Conservation (phyloP, 1,139 yeast species). For the Yamadazyma pseudoaaseri region DNA sequence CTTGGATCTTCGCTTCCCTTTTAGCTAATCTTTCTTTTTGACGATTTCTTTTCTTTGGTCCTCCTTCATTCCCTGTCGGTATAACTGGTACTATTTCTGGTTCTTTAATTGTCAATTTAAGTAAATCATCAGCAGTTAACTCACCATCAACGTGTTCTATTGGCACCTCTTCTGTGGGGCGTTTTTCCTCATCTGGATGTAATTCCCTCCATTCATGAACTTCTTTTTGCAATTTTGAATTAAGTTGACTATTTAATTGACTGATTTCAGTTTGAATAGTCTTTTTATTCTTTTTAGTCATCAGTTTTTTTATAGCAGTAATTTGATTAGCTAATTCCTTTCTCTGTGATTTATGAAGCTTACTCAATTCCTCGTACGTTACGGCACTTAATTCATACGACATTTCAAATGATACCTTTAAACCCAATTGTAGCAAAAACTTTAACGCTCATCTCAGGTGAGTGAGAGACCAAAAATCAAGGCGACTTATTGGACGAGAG, state of each 20-base stretch:
- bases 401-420: background rate
- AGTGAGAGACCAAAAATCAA: background rate
- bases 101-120: slow-evolving; percentile 18
- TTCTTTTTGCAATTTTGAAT: slow-evolving; percentile 53
- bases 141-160: slow-evolving; percentile 21
- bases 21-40: slow-evolving; percentile 81
- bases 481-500: too few relatives aligned
- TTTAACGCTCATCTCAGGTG: background rate
- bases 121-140: slow-evolving; percentile 60
- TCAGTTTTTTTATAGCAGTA: slow-evolving; percentile 80
- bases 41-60: slow-evolving; percentile 61
- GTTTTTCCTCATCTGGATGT: slow-evolving; percentile 6
- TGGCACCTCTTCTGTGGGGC: background rate
- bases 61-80: slow-evolving; percentile 3
- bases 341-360: slow-evolving; percentile 67
- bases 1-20: slow-evolving; percentile 67
- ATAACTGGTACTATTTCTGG: slow-evolving; percentile 7
- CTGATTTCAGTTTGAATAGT: slow-evolving; percentile 54
- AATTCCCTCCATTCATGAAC: slow-evolving; percentile 19
- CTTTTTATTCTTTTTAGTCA: slow-evolving; percentile 75
- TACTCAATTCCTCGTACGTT: slow-evolving; percentile 48
- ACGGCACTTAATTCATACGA: background rate
- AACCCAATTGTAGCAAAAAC: too few relatives aligned
- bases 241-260: slow-evolving; percentile 56
- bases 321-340: slow-evolving; percentile 64